Evolutionary conservation across 2,329 filamentous ascomycete genomes (phyloP).

Genomic region (Peltaster fructicola): DNA sequence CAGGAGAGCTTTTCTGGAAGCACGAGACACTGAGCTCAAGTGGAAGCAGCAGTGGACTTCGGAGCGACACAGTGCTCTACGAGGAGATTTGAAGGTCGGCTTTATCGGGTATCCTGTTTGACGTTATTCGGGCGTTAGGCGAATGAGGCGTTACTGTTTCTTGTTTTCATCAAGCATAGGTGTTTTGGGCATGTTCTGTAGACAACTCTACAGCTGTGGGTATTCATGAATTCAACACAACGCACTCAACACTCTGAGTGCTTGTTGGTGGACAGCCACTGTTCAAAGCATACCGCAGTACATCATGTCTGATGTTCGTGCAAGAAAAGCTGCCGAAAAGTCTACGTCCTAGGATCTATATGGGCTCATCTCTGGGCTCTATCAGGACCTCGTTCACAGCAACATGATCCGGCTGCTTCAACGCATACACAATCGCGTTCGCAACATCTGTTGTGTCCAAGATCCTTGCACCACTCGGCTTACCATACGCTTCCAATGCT

Average conservation of each 20-base stretch:
- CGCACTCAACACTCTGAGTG: too few species aligned
- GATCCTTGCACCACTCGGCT: constrained; percentile 57
- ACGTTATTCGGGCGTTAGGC: constrained; percentile 19
- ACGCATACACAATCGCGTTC: constrained; percentile 52
- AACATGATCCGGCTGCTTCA: constrained; percentile 57
- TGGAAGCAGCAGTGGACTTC: constrained; percentile 63
- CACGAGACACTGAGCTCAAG: constrained; percentile 42
- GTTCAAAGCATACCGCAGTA: too few species aligned
- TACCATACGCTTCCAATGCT: constrained; percentile 61
- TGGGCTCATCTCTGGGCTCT: constrained; percentile 59
- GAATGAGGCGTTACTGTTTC: constrained; percentile 14
- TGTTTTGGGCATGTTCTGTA: constrained; percentile 1
- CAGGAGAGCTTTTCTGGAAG: constrained; percentile 51
- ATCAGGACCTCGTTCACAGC: constrained; percentile 67
- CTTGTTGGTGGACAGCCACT: too few species aligned
- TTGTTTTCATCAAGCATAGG: background rate
- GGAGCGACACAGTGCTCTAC: constrained; percentile 40
- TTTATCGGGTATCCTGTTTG: constrained; percentile 33
- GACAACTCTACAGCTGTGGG: too few species aligned
- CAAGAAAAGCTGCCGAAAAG: background rate
- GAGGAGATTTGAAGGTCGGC: constrained; percentile 29
- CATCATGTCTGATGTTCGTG: constrained; percentile 1
- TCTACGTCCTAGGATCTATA: constrained; percentile 25
- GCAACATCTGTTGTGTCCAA: constrained; percentile 59
- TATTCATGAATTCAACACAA: too few species aligned